Evolutionary conservation across 345 rosid species (phyloP).

Genomic region (Rhodamnia rubescens): DNA sequence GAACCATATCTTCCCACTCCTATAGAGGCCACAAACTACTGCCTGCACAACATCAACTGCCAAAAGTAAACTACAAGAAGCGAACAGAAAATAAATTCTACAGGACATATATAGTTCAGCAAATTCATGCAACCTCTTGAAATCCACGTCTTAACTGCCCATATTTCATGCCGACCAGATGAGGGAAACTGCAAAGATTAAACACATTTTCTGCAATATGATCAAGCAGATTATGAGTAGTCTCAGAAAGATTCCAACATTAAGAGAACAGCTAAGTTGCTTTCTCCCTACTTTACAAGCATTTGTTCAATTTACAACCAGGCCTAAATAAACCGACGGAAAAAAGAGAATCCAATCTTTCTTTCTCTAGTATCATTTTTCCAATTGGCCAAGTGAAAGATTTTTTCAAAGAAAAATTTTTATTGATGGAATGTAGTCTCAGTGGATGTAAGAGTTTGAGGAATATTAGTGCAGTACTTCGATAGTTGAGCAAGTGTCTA

Average conservation of each 20-base stretch:
- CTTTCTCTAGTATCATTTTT: background rate
- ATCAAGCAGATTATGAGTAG: background rate
- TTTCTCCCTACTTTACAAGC: background rate
- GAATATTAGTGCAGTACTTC: conserved; percentile 39
- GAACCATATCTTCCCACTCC: conserved; percentile 63
- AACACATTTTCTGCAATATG: conserved; percentile 83
- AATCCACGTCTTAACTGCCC: conserved; percentile 61
- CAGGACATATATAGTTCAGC: background rate
- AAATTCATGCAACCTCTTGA: conserved; percentile 43
- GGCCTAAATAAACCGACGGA: background rate
- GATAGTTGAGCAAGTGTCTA: conserved; percentile 85
- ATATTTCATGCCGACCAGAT: conserved; percentile 54
- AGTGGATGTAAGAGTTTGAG: background rate
- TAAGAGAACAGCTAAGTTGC: background rate
- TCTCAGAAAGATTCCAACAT: background rate
- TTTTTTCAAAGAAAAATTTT: background rate
- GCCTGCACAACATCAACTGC: conserved; percentile 38
- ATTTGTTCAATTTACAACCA: background rate
- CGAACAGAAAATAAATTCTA: background rate
- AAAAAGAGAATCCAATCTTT: background rate
- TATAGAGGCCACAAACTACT: conserved; percentile 81
- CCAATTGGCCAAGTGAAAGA: background rate
- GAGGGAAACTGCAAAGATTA: conserved; percentile 76
- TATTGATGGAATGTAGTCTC: background rate
- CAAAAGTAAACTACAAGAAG: conserved; percentile 1